Conservation (phyloP, 23 red algal species). For the Gracilaria gracilis region DNA sequence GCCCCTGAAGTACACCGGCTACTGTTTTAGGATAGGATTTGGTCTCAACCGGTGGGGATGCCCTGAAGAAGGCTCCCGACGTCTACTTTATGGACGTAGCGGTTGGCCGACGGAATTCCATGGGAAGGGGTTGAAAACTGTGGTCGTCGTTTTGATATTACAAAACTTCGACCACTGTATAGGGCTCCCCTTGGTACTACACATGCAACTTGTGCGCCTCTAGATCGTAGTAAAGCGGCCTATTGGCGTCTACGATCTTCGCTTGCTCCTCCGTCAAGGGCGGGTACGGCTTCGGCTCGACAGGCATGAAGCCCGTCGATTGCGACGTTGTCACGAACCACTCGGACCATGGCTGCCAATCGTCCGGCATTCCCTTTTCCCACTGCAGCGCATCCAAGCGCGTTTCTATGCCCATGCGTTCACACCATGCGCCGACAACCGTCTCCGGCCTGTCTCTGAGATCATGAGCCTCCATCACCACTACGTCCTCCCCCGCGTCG, state of each 20-base stretch:
- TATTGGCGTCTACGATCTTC: constrained; percentile 3
- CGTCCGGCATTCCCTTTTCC: constrained; percentile 32
- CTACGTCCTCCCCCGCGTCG: not conserved
- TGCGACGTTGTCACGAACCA: constrained; percentile 13
- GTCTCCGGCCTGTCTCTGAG: not conserved
- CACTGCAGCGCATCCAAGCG: not conserved
- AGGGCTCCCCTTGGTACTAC: too few relatives aligned
- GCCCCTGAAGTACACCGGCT: too few relatives aligned
- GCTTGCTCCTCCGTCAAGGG: constrained; percentile 8
- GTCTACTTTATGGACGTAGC: too few relatives aligned
- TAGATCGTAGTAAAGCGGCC: constrained; percentile 3
- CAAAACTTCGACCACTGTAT: too few relatives aligned
- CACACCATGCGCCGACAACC: constrained; percentile 19
- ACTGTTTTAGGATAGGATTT: too few relatives aligned
- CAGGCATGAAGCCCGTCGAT: constrained; percentile 6
- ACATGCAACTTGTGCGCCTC: constrained; percentile 27
- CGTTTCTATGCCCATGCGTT: not conserved
- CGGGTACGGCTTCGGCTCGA: not conserved
- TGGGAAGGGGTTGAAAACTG: too few relatives aligned
- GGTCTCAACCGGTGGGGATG: too few relatives aligned
- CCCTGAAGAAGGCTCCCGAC: too few relatives aligned
- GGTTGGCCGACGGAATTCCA: too few relatives aligned
- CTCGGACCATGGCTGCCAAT: not conserved
- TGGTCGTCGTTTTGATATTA: too few relatives aligned
- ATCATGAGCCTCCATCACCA: constrained; percentile 32